These are phyloP conservation scores for Leishmania major DNA, from an alignment of 208 protist genomes.

Conservation along the genomic window DNA sequence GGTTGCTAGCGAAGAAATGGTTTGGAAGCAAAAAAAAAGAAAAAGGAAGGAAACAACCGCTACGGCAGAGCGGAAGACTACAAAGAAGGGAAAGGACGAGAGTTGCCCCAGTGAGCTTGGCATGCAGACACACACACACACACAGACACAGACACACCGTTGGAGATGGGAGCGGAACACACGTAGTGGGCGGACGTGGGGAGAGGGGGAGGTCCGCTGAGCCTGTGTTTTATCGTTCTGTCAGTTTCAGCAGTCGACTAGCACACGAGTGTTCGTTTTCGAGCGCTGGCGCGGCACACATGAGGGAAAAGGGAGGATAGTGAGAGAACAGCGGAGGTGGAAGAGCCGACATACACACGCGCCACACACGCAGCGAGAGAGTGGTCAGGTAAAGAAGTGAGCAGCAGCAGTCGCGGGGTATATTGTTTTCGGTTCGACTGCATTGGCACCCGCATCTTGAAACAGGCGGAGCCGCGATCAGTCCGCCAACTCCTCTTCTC, in stretches of 20 bases:
- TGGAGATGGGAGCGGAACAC: not conserved
- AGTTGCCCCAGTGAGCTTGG: not conserved
- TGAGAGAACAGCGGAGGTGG: not conserved
- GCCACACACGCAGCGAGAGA: not conserved
- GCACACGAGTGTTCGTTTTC: not conserved
- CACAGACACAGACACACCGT: not conserved
- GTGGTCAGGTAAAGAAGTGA: not conserved
- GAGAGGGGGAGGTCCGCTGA: not conserved
- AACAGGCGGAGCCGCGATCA: too few relatives aligned
- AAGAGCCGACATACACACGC: not conserved
- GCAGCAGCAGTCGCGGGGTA: not conserved
- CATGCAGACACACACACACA: not conserved
- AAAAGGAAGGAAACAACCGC: not conserved
- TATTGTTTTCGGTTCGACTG: too few relatives aligned
- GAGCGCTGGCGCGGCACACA: not conserved
- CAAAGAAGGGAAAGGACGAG: not conserved
- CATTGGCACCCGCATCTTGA: not conserved
- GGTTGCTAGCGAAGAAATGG: slow-evolving; percentile 13
- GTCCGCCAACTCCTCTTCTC: not conserved
- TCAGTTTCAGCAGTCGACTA: not conserved
- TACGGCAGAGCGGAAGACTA: not conserved
- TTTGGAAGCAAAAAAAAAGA: not conserved
- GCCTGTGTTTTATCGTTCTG: not conserved
- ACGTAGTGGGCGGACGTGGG: not conserved
- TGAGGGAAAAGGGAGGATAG: not conserved